Percentiles rank a stretch among this genome's conserved stretches.
Evolutionary conservation across 2,329 filamentous ascomycete genomes (phyloP).

Genomic region (Byssoonygena ceratinophila): DNA sequence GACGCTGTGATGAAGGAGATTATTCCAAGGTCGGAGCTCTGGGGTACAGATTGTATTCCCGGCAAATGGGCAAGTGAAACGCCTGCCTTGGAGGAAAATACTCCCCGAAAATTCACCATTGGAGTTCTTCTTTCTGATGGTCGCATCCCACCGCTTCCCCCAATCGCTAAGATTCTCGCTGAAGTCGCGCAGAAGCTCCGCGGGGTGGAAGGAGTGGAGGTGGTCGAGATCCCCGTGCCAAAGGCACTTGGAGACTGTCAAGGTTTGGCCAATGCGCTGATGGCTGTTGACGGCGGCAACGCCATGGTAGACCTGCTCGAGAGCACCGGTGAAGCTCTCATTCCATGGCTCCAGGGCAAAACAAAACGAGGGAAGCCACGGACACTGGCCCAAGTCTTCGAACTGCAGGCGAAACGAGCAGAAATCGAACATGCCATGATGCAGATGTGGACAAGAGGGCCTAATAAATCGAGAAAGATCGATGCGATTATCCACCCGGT

Average conservation of each 20-base stretch:
- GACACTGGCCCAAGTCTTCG: slow-evolving; percentile 40
- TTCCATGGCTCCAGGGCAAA: slow-evolving; percentile 48
- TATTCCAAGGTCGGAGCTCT: slow-evolving; percentile 44
- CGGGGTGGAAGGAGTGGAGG: slow-evolving; percentile 39
- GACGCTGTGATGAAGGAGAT: slow-evolving; percentile 42
- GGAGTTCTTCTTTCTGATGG: slow-evolving; percentile 35
- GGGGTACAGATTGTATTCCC: slow-evolving; percentile 39
- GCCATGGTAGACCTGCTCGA: slow-evolving; percentile 49
- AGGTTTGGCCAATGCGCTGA: slow-evolving; percentile 47
- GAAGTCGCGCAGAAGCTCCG: slow-evolving; percentile 31
- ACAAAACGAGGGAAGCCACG: slow-evolving; percentile 41
- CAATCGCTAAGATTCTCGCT: slow-evolving; percentile 31
- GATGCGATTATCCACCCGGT: slow-evolving; percentile 55
- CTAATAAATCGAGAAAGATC: slow-evolving; percentile 33
- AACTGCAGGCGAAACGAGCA: slow-evolving; percentile 44
- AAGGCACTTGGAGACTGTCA: slow-evolving; percentile 46
- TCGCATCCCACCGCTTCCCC: slow-evolving; percentile 31
- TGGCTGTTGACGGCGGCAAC: slow-evolving; percentile 48
- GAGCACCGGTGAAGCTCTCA: slow-evolving; percentile 46
- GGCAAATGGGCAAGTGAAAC: slow-evolving; percentile 32
- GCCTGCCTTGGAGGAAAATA: slow-evolving; percentile 18
- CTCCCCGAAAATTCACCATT: slow-evolving; percentile 29
- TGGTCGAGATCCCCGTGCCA: slow-evolving; percentile 49
- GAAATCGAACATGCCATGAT: slow-evolving; percentile 47
- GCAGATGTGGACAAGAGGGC: slow-evolving; percentile 43